Conservation (phyloP, 2,329 filamentous ascomycete species). For the Neonectria coccinea region DNA sequence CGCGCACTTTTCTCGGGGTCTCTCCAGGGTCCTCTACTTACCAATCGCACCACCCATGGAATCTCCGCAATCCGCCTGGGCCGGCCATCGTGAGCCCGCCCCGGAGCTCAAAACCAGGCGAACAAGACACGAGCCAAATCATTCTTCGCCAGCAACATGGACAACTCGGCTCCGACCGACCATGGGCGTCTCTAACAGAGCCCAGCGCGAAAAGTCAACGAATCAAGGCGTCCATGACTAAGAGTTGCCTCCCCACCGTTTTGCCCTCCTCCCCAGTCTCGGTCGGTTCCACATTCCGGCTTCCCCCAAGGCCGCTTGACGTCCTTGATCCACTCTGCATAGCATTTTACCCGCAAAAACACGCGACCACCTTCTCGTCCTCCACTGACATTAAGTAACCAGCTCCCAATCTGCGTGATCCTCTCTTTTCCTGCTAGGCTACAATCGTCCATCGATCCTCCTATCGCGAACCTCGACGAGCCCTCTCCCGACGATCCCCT, state of each 20-base stretch:
- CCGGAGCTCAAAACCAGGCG: not conserved
- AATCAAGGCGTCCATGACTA: conserved; percentile 28
- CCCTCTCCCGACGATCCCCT: conserved; percentile 15
- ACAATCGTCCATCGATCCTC: conserved; percentile 23
- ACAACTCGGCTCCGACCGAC: conserved; percentile 28
- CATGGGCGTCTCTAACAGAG: conserved; percentile 15
- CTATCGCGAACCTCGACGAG: conserved; percentile 23
- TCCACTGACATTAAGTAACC: conserved; percentile 40
- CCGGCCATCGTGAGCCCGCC: conserved; percentile 17
- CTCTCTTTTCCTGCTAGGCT: conserved; percentile 13
- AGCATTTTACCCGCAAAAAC: conserved; percentile 47
- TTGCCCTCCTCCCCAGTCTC: conserved; percentile 38
- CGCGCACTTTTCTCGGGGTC: conserved; percentile 30
- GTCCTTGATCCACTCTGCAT: conserved; percentile 42
- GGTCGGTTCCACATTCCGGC: conserved; percentile 45
- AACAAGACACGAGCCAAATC: conserved; percentile 13
- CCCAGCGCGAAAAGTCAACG: conserved; percentile 30
- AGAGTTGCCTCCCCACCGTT: conserved; percentile 35
- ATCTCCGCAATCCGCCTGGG: conserved; percentile 29
- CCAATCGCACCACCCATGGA: conserved; percentile 24
- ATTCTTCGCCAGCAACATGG: conserved; percentile 22
- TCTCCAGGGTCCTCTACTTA: conserved; percentile 26
- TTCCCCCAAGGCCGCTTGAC: conserved; percentile 41
- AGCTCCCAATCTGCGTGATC: conserved; percentile 38
- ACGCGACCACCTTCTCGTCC: conserved; percentile 41